Conservation (phyloP, 2,329 filamentous ascomycete genomes). For the Tolypocladium amazonense region DNA sequence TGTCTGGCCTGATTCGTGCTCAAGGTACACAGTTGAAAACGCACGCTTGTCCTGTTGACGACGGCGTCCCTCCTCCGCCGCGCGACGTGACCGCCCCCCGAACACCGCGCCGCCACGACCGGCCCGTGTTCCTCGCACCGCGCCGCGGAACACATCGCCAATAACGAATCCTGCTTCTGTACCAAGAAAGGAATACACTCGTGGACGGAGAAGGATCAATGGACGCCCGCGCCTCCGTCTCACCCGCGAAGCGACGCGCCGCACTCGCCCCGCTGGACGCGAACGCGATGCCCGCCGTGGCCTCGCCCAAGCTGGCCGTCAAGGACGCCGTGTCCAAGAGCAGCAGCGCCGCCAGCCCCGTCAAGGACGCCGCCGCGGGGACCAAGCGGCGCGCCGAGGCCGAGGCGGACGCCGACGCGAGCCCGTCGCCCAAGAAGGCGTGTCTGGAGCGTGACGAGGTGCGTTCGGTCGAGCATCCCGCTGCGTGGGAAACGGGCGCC, state of each 20-base stretch:
- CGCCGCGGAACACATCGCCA: not conserved
- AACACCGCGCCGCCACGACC: not conserved
- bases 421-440: slow-evolving; percentile 20
- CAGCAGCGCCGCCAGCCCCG: not conserved
- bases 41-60: not conserved
- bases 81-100: not conserved
- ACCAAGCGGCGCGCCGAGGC: slow-evolving; percentile 15
- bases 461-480: too few species aligned
- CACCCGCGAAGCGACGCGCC: slow-evolving; percentile 37
- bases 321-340: slow-evolving; percentile 6
- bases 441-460: slow-evolving; percentile 19
- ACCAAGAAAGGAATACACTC: too few species aligned
- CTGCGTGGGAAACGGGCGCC: too few species aligned
- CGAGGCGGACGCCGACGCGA: slow-evolving; percentile 8
- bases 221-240: slow-evolving; percentile 5
- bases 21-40: not conserved
- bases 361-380: slow-evolving; percentile 3
- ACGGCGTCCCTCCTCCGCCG: not conserved
- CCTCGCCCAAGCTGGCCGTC: slow-evolving; percentile 12
- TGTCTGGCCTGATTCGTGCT: not conserved
- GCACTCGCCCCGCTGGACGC: slow-evolving; percentile 35
- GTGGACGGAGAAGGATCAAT: not conserved
- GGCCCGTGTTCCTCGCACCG: not conserved
- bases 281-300: slow-evolving; percentile 24
- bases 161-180: not conserved